Base-by-base conservation (phyloP, 257 asterid genomes). In the Voacanga thouarsii region DNA sequence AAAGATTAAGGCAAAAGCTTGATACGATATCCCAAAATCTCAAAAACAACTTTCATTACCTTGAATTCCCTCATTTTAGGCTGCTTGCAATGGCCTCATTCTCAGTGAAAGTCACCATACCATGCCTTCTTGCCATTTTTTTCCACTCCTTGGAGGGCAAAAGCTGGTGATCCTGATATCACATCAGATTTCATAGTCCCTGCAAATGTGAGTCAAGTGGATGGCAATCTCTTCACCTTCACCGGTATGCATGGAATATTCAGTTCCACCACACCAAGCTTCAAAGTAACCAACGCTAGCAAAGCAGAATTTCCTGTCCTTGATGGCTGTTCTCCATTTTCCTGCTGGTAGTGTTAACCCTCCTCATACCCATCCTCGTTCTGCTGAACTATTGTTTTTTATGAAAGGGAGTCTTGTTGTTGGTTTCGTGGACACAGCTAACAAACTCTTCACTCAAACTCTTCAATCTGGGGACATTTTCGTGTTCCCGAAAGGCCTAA, bases 271-370 rank as follows among this genome's bases (percentile, higher is more conserved):
- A 61, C 44, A 5, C 60, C 63, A 0, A n/a, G 1, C 23, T 78
- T 74, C 77, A 75, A 74, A 43, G 80, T 51, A 5, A 69, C 76
- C 10, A 75, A 78, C 47, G 75, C 75, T 33, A 75, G 55, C 53
- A 75, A 60, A 55, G 80, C 75, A n/a, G 83, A 84, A 41, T 79
- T 81, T 61, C 80, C 73, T 9, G 81, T 79, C 39, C 77, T 81
- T 3, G 78, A 81, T 51, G 85, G n/a, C n/a, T n/a, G n/a, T n/a
- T n/a, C n/a, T n/a, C n/a, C n/a, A n/a, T n/a, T n/a, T n/a, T n/a
- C n/a, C n/a, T n/a, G n/a, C n/a, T n/a, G n/a, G n/a, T n/a, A n/a
- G n/a, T n/a, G n/a, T n/a, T n/a, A n/a, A n/a, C n/a, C n/a, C n/a
- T n/a, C n/a, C n/a, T n/a, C n/a, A n/a, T n/a, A n/a, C n/a, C n/a